Base-by-base conservation (phyloP, 805 yeast genomes). In the Candida taoyuanica region DNA sequence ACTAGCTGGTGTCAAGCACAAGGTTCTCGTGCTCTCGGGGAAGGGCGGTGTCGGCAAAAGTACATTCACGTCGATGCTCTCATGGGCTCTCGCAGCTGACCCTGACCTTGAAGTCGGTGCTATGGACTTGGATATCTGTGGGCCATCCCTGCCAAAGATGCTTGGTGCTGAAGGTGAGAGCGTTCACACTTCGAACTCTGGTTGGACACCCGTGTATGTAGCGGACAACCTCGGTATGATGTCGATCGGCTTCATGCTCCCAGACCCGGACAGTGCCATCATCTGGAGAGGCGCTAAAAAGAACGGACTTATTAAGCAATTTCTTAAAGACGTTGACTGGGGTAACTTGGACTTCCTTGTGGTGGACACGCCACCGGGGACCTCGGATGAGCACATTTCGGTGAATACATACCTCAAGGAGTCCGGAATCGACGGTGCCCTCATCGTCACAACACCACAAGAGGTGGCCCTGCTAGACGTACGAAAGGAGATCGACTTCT, bases 221-320 rank as follows among this genome's bases (percentile, higher is more conserved):
- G 85, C 89, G 9, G 98, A 93, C 55, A 93, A 93, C 60, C 65
- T 93, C 43, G 98, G 97, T 1, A 76, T 93, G 65, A 88, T 93
- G 93, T 84, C 95, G 34, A 91, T 93, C 35, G 94, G 89, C 29
- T 93, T 84, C 58, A 85, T 91, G 95, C 71, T 91, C 29, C 98
- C 98, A 1, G 86, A 85, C 55, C 79, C 78, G 21, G 97, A 91
- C 59, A 78, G 95, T 24, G 97, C 98, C 0, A 78, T 93, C 36
- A 91, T 93, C 29, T 93, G 98, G 98, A 72, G 98, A 55, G 98
- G 98, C 5, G 81, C 87, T n/a, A 93, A 93, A 66, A 93, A 93
- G 64, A 88, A 85, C 51, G 88, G 94, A 1, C 68, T 93, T 33
- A 93, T 93, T 36, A 93, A 93, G 55, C 96, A 88, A 64, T 93